Evolutionary conservation across 2,329 filamentous ascomycete species (phyloP).

Genomic region (Colletotrichum horii): DNA sequence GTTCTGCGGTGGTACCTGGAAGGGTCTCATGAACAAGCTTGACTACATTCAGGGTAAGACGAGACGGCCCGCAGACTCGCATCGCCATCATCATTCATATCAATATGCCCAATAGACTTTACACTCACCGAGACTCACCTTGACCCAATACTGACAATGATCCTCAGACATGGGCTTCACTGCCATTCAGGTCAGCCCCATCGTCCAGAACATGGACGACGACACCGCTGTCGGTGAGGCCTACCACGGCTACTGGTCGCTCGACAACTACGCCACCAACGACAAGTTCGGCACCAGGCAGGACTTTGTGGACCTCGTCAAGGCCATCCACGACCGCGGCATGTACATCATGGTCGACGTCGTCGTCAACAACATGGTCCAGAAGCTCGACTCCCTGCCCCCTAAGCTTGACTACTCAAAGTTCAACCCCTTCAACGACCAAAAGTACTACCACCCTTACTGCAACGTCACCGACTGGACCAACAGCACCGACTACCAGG

Average conservation of each 20-base stretch:
- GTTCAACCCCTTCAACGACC: slow-evolving; percentile 47
- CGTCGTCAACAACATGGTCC: slow-evolving; percentile 54
- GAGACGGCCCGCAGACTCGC: background rate
- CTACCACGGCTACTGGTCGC: slow-evolving; percentile 47
- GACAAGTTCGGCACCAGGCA: slow-evolving; percentile 52
- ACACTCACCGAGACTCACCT: background rate
- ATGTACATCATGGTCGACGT: slow-evolving; percentile 66
- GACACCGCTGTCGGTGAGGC: slow-evolving; percentile 26
- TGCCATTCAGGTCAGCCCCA: slow-evolving; percentile 64
- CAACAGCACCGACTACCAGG: slow-evolving; percentile 51
- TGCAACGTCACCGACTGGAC: slow-evolving; percentile 64
- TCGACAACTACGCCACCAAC: slow-evolving; percentile 47
- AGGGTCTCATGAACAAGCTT: slow-evolving; percentile 51
- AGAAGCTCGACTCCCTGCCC: slow-evolving; percentile 44
- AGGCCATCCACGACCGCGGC: slow-evolving; percentile 52
- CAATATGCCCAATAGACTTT: background rate
- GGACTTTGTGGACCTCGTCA: slow-evolving; percentile 51
- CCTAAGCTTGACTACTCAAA: slow-evolving; percentile 45
- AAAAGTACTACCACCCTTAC: slow-evolving; percentile 64
- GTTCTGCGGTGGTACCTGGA: slow-evolving; percentile 58
- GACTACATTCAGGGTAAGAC: slow-evolving; percentile 52
- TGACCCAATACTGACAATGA: background rate
- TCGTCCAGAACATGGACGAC: slow-evolving; percentile 47
- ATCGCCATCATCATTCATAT: background rate
- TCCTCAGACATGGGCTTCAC: slow-evolving; percentile 18